Evolutionary conservation across 2,329 filamentous ascomycete genomes (phyloP).

Genomic region (Fusarium sp.): DNA sequence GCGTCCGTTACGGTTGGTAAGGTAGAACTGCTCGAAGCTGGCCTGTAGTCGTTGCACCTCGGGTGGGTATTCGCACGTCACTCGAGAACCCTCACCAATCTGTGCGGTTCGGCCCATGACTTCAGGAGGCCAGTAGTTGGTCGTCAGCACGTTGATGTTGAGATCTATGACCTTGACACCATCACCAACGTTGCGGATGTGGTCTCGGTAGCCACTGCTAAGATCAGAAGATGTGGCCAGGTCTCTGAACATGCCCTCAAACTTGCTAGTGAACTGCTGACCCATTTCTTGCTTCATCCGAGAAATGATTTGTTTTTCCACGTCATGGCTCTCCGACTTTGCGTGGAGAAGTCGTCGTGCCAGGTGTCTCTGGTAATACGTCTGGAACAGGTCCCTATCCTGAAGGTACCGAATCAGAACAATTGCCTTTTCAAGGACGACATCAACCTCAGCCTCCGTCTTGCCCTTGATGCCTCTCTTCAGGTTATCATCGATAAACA

Average conservation of each 20-base stretch:
- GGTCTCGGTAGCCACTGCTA: slow-evolving; percentile 78
- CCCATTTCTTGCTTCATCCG: slow-evolving; percentile 98
- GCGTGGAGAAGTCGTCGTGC: slow-evolving; percentile 87
- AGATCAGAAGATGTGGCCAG: slow-evolving; percentile 90
- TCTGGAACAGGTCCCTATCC: slow-evolving; percentile 95
- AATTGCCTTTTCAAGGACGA: slow-evolving; percentile 88
- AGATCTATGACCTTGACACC: slow-evolving; percentile 74
- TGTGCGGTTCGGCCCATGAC: slow-evolving; percentile 76
- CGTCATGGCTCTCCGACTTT: slow-evolving; percentile 90
- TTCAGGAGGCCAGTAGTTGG: slow-evolving; percentile 95
- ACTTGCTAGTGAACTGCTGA: slow-evolving; percentile 90
- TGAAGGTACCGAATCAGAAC: slow-evolving; percentile 87
- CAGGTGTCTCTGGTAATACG: slow-evolving; percentile 98
- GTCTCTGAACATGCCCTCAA: slow-evolving; percentile 98
- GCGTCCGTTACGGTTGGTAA: slow-evolving; percentile 86
- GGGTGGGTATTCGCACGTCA: slow-evolving; percentile 76
- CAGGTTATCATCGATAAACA: slow-evolving; percentile 97
- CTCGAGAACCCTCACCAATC: slow-evolving; percentile 58
- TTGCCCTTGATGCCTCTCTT: slow-evolving; percentile 95
- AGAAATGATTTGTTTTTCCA: slow-evolving; percentile 94
- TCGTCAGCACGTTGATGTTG: slow-evolving; percentile 86
- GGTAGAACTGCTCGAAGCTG: slow-evolving; percentile 91
- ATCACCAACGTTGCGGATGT: slow-evolving; percentile 67
- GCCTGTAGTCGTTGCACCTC: slow-evolving; percentile 81
- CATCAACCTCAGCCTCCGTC: slow-evolving; percentile 87